These are phyloP conservation scores for Cornus controversa DNA, from an alignment of 148 eudicot genomes.

Conservation along the genomic window DNA sequence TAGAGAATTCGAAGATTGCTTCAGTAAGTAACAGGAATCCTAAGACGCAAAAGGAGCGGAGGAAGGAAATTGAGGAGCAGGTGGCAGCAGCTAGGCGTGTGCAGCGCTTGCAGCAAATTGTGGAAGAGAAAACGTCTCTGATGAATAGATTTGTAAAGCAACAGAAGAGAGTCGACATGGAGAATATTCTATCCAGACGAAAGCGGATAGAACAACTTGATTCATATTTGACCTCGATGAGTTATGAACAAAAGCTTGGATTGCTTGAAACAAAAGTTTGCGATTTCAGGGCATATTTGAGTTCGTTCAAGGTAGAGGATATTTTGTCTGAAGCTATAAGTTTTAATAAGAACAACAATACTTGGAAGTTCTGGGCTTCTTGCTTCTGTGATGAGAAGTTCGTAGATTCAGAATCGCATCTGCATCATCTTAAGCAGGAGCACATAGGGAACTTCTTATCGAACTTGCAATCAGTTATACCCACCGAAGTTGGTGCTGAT, in stretches of 20 bases:
- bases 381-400: conserved; percentile 8
- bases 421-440: neutral
- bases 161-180: neutral
- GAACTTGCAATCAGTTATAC: neutral
- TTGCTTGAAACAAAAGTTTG: too few relatives aligned
- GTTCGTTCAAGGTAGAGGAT: neutral
- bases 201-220: too few relatives aligned
- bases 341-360: neutral
- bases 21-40: too few relatives aligned
- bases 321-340: neutral
- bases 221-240: neutral
- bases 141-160: neutral
- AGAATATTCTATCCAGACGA: neutral
- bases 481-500: neutral
- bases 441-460: neutral
- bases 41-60: neutral
- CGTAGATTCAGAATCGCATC: neutral
- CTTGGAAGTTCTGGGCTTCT: conserved; percentile 13
- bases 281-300: neutral
- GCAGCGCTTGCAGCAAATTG: neutral
- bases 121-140: neutral
- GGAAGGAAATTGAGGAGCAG: neutral
- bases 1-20: too few relatives aligned
- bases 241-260: neutral
- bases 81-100: too few relatives aligned